phyloP scores from a whole-genome alignment of 805 yeast genomes.

The Ascoidea rubescens region DNA sequence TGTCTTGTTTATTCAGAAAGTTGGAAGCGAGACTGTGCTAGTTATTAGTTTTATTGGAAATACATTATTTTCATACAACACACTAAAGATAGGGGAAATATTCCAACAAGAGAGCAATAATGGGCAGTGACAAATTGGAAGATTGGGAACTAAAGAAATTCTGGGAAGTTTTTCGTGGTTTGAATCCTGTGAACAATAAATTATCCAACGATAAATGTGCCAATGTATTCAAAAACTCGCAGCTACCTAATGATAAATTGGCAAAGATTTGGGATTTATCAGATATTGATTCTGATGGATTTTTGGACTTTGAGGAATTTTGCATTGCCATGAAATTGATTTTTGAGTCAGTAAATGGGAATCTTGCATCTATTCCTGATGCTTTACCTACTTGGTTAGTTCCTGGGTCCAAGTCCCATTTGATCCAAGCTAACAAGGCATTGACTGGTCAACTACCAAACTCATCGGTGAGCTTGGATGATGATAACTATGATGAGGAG shows the following conservation, averaged over 20 bases:
- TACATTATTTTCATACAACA: too few species aligned
- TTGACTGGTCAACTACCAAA: background rate
- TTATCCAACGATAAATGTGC: conserved; percentile 76
- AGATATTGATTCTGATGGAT: conserved; percentile 87
- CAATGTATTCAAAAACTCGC: conserved; percentile 80
- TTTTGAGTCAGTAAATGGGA: conserved; percentile 80
- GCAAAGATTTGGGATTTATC: conserved; percentile 82
- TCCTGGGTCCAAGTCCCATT: conserved; percentile 77
- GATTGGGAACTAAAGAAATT: conserved; percentile 94
- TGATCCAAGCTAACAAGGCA: conserved; percentile 75
- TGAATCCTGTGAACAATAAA: conserved; percentile 68
- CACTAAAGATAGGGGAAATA: too few species aligned
- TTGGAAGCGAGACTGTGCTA: too few species aligned
- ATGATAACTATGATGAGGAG: conserved; percentile 50
- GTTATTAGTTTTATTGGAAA: too few species aligned
- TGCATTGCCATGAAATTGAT: conserved; percentile 94
- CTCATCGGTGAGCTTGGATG: conserved; percentile 11
- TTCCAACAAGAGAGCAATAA: too few species aligned
- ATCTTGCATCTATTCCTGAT: conserved; percentile 44
- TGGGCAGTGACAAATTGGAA: conserved; percentile 36
- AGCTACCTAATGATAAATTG: conserved; percentile 62
- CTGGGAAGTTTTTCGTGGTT: conserved; percentile 94
- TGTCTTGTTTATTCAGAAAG: too few species aligned
- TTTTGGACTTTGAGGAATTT: conserved; percentile 91
- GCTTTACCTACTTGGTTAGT: conserved; percentile 83